Conservation (phyloP, 495 filamentous ascomycete species). For the Hyphodiscus hymeniophilus region DNA sequence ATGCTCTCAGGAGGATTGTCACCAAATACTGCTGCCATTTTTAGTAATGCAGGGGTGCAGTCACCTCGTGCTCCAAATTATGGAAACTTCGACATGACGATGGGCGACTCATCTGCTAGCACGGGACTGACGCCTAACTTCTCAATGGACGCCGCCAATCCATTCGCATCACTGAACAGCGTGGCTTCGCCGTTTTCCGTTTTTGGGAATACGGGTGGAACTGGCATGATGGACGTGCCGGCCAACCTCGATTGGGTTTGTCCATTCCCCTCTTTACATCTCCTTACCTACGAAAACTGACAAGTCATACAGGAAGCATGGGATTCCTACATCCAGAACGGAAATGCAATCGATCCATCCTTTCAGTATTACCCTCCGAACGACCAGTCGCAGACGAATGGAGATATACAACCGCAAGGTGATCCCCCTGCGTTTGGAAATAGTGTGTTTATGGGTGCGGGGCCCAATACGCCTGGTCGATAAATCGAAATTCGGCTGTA, state of each 20-base stretch:
- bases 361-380: conserved; percentile 19
- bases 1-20: conserved; percentile 67
- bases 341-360: conserved; percentile 10
- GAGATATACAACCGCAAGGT: conserved; percentile 3
- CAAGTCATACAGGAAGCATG: conserved; percentile 19
- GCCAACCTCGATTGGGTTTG: conserved; percentile 24
- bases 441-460: conserved; percentile 23
- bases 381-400: conserved; percentile 9
- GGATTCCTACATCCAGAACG: conserved; percentile 24
- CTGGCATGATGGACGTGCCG: conserved; percentile 21
- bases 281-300: background rate
- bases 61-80: conserved; percentile 17
- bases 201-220: conserved; percentile 17
- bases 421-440: conserved; percentile 12
- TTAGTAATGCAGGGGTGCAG: conserved; percentile 12
- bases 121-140: conserved; percentile 20
- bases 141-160: conserved; percentile 13
- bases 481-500: no score
- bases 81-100: conserved; percentile 19
- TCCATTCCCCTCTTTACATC: background rate
- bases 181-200: conserved; percentile 18
- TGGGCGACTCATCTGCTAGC: conserved; percentile 12
- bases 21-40: conserved; percentile 38
- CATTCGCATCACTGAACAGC: conserved; percentile 16
- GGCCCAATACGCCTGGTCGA: conserved; percentile 19